Base-by-base conservation (phyloP, 2,329 filamentous ascomycete species). In the Sporothrix brasiliensis region DNA sequence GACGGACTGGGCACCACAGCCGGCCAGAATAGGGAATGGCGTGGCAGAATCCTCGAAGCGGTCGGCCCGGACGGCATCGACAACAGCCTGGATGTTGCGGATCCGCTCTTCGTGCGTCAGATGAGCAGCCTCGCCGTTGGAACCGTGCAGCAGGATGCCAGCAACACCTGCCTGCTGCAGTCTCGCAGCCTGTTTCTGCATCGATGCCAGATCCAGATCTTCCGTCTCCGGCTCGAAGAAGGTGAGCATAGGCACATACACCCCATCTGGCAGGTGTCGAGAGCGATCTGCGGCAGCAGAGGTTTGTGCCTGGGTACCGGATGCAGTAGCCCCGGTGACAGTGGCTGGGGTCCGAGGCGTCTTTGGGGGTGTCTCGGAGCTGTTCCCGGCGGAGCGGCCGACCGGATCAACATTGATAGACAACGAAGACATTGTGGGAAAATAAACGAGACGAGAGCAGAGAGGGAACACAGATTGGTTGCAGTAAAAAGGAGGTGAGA, bases 101-200 rank as follows among this genome's bases (percentile, higher is more conserved):
- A 86, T 84, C 65, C 90, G 85, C 78, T 92, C 90, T n/a, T 85
- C 83, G 73, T 86, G 87, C 68, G 86, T 86, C 11, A 92, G 83
- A 76, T 92, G 89, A 2, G 90, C 89, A 0, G 90, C 90, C 80
- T 92, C 91, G 75, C 90, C 91, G 76, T 92, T 92, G 75, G 88
- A 91, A 52, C 90, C 89, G 77, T 91, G 89, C 3, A 87, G 88
- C 24, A 91, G 87, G 67, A 92, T 82, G 56, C 90, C 90, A 21
- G 88, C 84, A 54, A 92, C 84, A 49, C 89, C 89, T 27, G 88
- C 84, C 70, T 85, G 79, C 60, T 87, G 88, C 3, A 92, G 84
- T 67, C 87, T 85, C 27, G 86, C 80, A 39, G 87, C 87, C 72
- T 86, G 84, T 27, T 80, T 80, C 67, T 80, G 79, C 39, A 84